Percentiles rank a stretch among this genome's conserved stretches.
These are phyloP conservation scores for Hypericum perforatum DNA, from an alignment of 345 rosid genomes.

Conservation along the genomic window DNA sequence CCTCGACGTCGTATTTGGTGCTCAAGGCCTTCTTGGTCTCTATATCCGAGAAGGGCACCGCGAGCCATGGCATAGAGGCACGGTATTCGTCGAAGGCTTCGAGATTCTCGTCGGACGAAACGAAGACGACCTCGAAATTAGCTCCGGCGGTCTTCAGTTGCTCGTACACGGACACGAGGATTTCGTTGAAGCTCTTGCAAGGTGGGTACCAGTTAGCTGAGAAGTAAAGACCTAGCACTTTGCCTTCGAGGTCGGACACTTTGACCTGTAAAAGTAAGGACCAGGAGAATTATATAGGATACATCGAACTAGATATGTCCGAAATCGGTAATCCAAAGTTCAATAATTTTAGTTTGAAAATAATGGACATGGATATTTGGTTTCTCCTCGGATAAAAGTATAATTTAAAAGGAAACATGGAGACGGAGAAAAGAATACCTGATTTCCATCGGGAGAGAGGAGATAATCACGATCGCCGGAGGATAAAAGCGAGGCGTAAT, in stretches of 20 bases:
- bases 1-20: constrained; percentile 37
- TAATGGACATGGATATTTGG: too few relatives aligned
- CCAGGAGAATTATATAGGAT: too few relatives aligned
- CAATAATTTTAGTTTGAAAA: too few relatives aligned
- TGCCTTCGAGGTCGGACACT: constrained; percentile 17
- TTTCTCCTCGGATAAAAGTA: too few relatives aligned
- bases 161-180: constrained; percentile 6
- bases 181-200: constrained; percentile 2
- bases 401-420: too few relatives aligned
- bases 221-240: constrained; percentile 17
- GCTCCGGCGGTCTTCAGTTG: constrained; percentile 9
- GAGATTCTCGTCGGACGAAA: constrained; percentile 13
- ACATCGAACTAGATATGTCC: too few relatives aligned
- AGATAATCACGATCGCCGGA: too few relatives aligned
- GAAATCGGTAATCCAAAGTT: too few relatives aligned
- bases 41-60: constrained; percentile 21
- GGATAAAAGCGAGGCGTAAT: too few relatives aligned
- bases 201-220: not conserved
- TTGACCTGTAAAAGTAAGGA: constrained; percentile 3
- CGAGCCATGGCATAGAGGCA: constrained; percentile 19
- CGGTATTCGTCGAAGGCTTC: constrained; percentile 6
- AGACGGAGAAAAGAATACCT: too few relatives aligned
- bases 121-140: constrained; percentile 18
- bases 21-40: constrained; percentile 43
- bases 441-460: too few relatives aligned